Evolutionary conservation across 768 basidiomycete genomes (phyloP), one percentile per base, ranked within the genome.

Genomic region (Coprinopsis strossmayeri): DNA sequence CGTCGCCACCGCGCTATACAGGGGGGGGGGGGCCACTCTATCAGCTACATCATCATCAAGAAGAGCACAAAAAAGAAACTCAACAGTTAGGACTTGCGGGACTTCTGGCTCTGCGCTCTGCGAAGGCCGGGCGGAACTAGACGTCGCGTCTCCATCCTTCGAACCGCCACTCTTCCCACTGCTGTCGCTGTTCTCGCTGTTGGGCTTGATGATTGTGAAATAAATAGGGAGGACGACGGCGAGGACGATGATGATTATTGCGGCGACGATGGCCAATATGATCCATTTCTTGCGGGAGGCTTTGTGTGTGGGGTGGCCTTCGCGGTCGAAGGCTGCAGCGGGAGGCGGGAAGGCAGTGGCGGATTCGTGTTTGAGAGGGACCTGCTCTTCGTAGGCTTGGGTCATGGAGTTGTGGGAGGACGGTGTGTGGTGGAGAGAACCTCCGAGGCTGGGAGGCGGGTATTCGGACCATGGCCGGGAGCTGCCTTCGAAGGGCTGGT

Each of bases 1-100:
- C 87, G 55, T 84, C 76, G 9, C 77, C 76, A 15, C 88, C 88
- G 69, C 65, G 65, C 30, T 42, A 52, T 32, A 15, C 15, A 32
- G 15, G 30, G 30, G 15, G 18, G 35, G 10, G 17, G 11, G 18
- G 35, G 35, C 9, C 35, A 38, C 5, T 10, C 10, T 38, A 18
- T 11, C 35, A 45, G 17, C 27, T 27, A 30, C 38, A 25, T 45
- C 18, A n/a, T n/a, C n/a, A n/a, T 52, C 32, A 13, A 5, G 20
- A n/a, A n/a, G n/a, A n/a, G 20, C 12, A 18, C n/a, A 28, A 12
- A 26, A 10, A 12, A 20, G 10, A 35, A 15, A n/a, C 28, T 41
- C n/a, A 23, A 25, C 9, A 20, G 23, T 13, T 2, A 44, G 10
- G 40, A 37, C 15, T 9, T n/a, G 32, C n/a, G 10, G 13, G 9